Evolutionary conservation across 2,329 filamentous ascomycete genomes (phyloP).

Genomic region (Periconia macrospinosa): DNA sequence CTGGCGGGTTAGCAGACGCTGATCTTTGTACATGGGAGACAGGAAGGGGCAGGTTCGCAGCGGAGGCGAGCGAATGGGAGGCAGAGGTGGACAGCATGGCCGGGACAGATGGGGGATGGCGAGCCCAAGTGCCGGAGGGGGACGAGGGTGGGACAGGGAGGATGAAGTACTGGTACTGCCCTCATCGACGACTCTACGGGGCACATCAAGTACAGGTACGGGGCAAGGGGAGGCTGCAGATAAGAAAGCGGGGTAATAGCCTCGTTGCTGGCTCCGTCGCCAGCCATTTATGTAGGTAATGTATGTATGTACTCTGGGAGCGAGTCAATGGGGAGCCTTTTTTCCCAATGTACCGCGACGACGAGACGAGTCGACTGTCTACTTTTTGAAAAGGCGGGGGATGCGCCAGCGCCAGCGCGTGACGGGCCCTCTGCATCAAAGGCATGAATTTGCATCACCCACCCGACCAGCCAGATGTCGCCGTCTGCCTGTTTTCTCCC

Average conservation of each 20-base stretch:
- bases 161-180: slow-evolving; percentile 31
- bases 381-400: no score
- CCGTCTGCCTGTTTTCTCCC: background rate
- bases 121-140: slow-evolving; percentile 35
- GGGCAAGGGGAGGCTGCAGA: slow-evolving; percentile 20
- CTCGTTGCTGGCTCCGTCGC: slow-evolving; percentile 25
- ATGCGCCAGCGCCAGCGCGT: slow-evolving; percentile 36
- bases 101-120: slow-evolving; percentile 25
- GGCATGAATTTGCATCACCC: slow-evolving; percentile 23
- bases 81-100: background rate
- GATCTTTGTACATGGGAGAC: slow-evolving; percentile 45
- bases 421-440: slow-evolving; percentile 29
- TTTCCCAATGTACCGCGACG: no score
- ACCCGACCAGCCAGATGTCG: slow-evolving; percentile 8
- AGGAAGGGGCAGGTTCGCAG: slow-evolving; percentile 39
- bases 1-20: slow-evolving; percentile 30
- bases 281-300: no score
- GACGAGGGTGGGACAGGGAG: slow-evolving; percentile 17
- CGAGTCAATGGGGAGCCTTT: slow-evolving; percentile 42
- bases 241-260: slow-evolving; percentile 42
- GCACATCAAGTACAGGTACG: slow-evolving; percentile 31
- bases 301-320: slow-evolving; percentile 11
- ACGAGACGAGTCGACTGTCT: no score
- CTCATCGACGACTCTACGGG: slow-evolving; percentile 5
- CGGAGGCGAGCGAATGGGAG: slow-evolving; percentile 38